These are phyloP conservation scores for Musa acuminata DNA, from an alignment of 176 grass and related monocot species.

Conservation along the genomic window DNA sequence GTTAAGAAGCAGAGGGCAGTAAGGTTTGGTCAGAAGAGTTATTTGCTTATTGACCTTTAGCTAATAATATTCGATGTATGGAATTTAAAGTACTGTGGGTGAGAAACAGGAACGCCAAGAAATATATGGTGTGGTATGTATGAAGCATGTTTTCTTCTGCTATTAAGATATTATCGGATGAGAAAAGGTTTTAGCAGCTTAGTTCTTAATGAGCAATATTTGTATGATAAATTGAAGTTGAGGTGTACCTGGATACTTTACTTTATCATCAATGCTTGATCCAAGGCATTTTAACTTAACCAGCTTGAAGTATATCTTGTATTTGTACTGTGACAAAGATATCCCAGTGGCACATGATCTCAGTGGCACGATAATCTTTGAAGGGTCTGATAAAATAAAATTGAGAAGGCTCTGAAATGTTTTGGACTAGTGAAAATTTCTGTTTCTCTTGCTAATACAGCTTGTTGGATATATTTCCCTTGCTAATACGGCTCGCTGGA, in stretches of 20 bases:
- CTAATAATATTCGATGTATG: constrained; percentile 15
- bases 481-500: too few relatives aligned
- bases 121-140: constrained; percentile 22
- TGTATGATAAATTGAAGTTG: neutral
- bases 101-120: neutral
- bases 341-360: neutral
- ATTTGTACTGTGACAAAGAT: neutral
- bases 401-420: neutral
- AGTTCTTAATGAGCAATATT: constrained; percentile 2
- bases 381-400: neutral
- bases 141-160: constrained; percentile 16
- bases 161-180: constrained; percentile 8
- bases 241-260: neutral
- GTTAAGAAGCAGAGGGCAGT: constrained; percentile 2
- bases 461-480: neutral
- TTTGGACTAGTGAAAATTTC: neutral
- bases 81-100: constrained; percentile 11
- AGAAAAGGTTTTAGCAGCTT: neutral
- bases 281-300: neutral
- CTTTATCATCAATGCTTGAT: neutral
- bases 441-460: neutral
- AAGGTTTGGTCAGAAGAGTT: constrained; percentile 9
- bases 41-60: constrained; percentile 2
- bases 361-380: neutral
- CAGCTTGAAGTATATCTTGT: neutral